A percentile compares a stretch with the other conserved stretches of the same genome.
These are phyloP conservation scores for Mortierella antarctica DNA, from an alignment of 192 early-diverging fungal species.

Conservation along the genomic window DNA sequence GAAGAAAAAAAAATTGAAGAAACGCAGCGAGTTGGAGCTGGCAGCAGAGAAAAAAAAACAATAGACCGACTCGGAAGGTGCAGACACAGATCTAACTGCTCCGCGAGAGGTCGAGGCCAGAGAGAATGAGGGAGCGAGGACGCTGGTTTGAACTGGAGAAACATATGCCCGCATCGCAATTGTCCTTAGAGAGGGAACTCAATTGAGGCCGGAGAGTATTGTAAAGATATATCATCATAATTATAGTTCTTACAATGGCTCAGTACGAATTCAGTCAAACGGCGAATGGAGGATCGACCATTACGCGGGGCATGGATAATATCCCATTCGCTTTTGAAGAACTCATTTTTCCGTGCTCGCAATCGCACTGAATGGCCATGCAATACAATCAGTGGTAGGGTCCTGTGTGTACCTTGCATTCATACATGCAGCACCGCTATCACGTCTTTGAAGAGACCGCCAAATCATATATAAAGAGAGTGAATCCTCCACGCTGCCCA, in stretches of 20 bases:
- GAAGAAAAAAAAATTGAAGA: no score
- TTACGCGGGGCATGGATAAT: neutral
- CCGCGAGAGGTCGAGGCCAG: neutral
- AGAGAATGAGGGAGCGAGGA: neutral
- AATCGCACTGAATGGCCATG: neutral
- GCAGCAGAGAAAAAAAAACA: neutral
- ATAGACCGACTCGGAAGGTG: neutral
- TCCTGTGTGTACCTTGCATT: no score
- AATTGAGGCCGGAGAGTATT: neutral
- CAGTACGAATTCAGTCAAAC: no score
- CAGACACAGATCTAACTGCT: neutral
- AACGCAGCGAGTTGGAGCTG: no score
- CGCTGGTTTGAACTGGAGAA: conserved; percentile 20
- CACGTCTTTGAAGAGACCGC: no score
- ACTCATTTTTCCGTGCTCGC: conserved; percentile 26
- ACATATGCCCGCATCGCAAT: conserved; percentile 27
- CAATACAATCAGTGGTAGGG: no score
- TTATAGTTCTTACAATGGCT: no score
- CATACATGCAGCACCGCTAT: no score
- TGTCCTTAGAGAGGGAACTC: conserved; percentile 2
- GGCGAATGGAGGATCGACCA: no score
- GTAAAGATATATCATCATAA: no score
- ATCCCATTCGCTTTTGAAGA: conserved; percentile 3
- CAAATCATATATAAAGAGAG: no score
- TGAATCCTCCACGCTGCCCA: neutral